phyloP scores from a whole-genome alignment of 2,329 filamentous ascomycete species.

The Onygenales sp. region DNA sequence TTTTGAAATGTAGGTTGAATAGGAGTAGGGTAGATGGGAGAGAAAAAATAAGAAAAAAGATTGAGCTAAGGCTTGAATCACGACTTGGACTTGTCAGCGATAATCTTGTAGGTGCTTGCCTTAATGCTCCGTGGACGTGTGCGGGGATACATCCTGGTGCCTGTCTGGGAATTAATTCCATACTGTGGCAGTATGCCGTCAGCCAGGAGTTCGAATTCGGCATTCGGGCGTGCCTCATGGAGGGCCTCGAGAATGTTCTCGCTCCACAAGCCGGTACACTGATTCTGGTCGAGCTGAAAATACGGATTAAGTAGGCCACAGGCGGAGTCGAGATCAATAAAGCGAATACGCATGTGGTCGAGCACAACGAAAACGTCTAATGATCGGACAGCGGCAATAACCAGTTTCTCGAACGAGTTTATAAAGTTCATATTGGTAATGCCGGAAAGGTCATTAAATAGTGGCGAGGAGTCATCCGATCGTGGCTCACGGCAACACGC shows the following conservation, averaged over 20 bases:
- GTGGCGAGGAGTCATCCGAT: conserved; percentile 20
- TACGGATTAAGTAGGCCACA: conserved; percentile 64
- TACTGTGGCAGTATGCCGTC: conserved; percentile 49
- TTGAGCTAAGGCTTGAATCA: conserved; percentile 3
- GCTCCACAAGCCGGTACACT: conserved; percentile 64
- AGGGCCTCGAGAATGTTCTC: conserved; percentile 55
- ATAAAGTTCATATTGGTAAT: conserved; percentile 67
- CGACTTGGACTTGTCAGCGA: conserved; percentile 29
- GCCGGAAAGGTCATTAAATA: conserved; percentile 56
- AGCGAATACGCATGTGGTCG: conserved; percentile 59
- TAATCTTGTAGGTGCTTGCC: conserved; percentile 29
- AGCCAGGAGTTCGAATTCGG: conserved; percentile 51
- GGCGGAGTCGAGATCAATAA: conserved; percentile 65
- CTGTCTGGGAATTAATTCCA: conserved; percentile 21
- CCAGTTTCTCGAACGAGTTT: conserved; percentile 58
- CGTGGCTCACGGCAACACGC: conserved; percentile 53
- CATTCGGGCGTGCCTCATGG: conserved; percentile 47
- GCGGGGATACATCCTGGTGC: conserved; percentile 28
- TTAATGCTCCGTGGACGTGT: conserved; percentile 31
- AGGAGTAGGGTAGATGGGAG: not conserved
- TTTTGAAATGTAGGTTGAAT: not conserved
- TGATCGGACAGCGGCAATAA: conserved; percentile 53
- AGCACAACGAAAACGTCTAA: conserved; percentile 51
- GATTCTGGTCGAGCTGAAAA: conserved; percentile 53
- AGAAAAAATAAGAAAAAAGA: not conserved